Conservation (phyloP, 1,284 basidiomycete species). For the Gomphus sp. region DNA sequence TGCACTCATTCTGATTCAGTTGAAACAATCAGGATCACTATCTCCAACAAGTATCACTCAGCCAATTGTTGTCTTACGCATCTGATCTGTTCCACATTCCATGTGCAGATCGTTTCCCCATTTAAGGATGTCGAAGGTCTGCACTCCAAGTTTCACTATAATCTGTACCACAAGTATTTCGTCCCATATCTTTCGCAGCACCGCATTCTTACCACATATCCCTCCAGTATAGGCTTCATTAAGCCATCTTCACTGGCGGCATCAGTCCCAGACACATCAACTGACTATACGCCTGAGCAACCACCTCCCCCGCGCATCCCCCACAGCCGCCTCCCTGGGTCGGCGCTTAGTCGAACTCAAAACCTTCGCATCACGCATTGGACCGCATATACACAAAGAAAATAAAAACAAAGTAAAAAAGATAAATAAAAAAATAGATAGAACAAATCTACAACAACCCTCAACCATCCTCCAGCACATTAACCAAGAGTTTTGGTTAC, state of each 20-base stretch:
- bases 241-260: conserved; percentile 47
- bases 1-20: neutral
- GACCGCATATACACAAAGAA: no score
- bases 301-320: no score
- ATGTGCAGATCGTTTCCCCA: conserved; percentile 77
- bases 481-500: no score
- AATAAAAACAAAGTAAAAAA: no score
- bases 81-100: neutral
- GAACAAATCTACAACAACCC: no score
- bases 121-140: conserved; percentile 97
- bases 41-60: conserved; percentile 64
- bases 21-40: conserved; percentile 76
- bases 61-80: neutral
- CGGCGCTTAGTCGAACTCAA: no score
- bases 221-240: conserved; percentile 65
- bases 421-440: no score
- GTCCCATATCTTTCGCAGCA: neutral
- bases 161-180: conserved; percentile 87
- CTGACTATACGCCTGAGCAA: conserved; percentile 29
- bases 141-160: conserved; percentile 94
- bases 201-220: neutral
- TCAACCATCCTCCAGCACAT: no score
- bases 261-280: conserved; percentile 13
- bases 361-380: no score
- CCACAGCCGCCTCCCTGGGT: no score